Conservation (phyloP, 495 filamentous ascomycete species). For the Halenospora varia region DNA sequence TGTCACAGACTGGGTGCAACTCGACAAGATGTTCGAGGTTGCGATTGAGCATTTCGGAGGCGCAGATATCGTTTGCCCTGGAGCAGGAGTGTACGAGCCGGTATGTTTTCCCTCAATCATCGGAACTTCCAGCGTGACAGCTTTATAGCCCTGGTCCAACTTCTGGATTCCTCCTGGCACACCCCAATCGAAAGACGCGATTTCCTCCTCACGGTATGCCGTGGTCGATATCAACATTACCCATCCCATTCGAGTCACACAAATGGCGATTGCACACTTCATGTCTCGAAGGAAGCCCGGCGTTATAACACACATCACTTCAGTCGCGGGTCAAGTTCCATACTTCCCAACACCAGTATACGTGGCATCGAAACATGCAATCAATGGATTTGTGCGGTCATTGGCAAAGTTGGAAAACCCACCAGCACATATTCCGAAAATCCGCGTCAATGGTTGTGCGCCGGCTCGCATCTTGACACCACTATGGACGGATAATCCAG, state of each 20-base stretch:
- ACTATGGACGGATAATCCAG: slow-evolving; percentile 64
- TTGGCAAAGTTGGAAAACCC: slow-evolving; percentile 42
- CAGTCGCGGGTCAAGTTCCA: slow-evolving; percentile 56
- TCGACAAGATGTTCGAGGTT: slow-evolving; percentile 55
- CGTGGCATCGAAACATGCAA: slow-evolving; percentile 57
- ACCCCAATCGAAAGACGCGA: slow-evolving; percentile 42
- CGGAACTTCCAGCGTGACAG: not conserved
- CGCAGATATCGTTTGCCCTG: slow-evolving; percentile 63
- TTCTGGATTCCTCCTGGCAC: slow-evolving; percentile 22
- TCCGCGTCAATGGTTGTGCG: slow-evolving; percentile 62
- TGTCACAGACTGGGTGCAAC: slow-evolving; percentile 56
- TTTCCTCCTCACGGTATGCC: slow-evolving; percentile 44
- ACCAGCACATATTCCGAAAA: slow-evolving; percentile 42
- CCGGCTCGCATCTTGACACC: slow-evolving; percentile 66
- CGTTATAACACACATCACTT: slow-evolving; percentile 52
- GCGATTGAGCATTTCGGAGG: slow-evolving; percentile 54
- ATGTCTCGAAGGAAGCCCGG: slow-evolving; percentile 14
- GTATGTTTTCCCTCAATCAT: slow-evolving; percentile 18
- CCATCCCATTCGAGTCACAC: slow-evolving; percentile 64
- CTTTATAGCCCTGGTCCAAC: slow-evolving; percentile 18
- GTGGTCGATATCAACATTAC: slow-evolving; percentile 64
- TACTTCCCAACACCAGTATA: slow-evolving; percentile 52
- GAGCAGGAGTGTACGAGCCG: slow-evolving; percentile 62
- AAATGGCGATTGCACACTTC: slow-evolving; percentile 61
- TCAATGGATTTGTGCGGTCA: slow-evolving; percentile 51